Percentiles rank a stretch among this genome's conserved stretches.
phyloP scores from a whole-genome alignment of 805 yeast species.

The Schizosaccharomyces osmophilus region DNA sequence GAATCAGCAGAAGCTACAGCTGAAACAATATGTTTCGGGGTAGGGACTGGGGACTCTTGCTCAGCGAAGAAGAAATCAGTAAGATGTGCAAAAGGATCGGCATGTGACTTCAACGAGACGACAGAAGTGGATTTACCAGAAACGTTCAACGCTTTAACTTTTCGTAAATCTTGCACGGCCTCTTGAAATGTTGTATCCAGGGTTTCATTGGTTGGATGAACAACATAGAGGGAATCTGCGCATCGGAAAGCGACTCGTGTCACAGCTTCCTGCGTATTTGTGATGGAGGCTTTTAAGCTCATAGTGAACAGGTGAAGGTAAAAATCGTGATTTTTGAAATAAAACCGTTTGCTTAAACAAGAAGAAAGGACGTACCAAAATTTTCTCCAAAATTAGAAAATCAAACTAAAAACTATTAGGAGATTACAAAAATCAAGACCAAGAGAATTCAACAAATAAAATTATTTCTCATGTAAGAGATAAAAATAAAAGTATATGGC shows the following conservation, averaged over 20 bases:
- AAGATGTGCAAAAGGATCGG: conserved; percentile 30
- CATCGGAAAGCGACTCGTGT: neutral
- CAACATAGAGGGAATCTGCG: neutral
- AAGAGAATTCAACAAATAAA: too few species aligned
- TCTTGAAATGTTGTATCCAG: neutral
- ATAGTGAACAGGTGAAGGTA: neutral
- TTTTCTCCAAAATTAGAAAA: too few species aligned
- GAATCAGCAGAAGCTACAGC: conserved; percentile 30
- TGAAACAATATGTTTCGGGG: conserved; percentile 15
- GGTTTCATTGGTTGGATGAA: neutral
- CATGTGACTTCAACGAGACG: conserved; percentile 10
- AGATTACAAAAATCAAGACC: too few species aligned
- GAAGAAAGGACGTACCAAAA: too few species aligned
- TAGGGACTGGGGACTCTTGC: conserved; percentile 7
- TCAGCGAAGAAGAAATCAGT: conserved; percentile 10
- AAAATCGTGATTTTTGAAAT: too few species aligned
- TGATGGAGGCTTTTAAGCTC: neutral
- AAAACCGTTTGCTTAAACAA: too few species aligned
- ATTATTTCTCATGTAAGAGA: too few species aligned
- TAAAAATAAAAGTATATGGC: too few species aligned
- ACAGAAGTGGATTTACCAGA: neutral
- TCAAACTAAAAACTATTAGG: too few species aligned
- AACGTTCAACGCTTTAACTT: neutral
- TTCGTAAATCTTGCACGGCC: neutral
- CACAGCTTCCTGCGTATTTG: neutral